Conservation (phyloP, 495 filamentous ascomycete species). For the Tuber borchii region DNA sequence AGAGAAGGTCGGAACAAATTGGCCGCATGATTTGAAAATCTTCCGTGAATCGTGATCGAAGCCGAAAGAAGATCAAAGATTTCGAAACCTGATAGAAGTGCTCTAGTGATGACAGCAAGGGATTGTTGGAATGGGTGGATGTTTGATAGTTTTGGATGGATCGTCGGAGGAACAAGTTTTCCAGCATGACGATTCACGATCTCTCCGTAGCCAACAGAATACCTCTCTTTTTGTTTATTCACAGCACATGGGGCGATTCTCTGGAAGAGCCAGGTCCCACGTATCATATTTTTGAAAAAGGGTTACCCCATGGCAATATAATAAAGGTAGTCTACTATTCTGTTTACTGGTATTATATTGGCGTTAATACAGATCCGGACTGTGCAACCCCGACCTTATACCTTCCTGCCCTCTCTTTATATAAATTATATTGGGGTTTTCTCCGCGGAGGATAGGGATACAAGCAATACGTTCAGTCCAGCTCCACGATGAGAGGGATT, state of each 20-base stretch:
- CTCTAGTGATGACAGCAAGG: neutral
- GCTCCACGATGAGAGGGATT: neutral
- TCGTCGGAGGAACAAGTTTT: neutral
- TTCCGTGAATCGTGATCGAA: constrained; percentile 2
- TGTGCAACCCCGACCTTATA: neutral
- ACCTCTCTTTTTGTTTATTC: neutral
- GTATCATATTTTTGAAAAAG: constrained; percentile 1
- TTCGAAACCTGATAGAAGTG: neutral
- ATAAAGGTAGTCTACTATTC: neutral
- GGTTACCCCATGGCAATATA: neutral
- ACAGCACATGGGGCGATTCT: neutral
- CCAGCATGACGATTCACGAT: neutral
- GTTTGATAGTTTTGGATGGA: neutral
- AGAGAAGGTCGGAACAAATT: neutral
- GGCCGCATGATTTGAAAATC: neutral
- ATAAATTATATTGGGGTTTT: constrained; percentile 1
- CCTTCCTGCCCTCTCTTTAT: neutral
- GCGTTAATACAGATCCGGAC: neutral
- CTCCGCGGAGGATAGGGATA: neutral
- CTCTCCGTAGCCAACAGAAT: neutral
- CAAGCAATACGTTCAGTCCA: neutral
- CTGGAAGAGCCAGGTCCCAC: neutral
- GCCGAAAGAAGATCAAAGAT: neutral
- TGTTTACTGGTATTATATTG: neutral
- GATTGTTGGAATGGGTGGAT: neutral